phyloP scores from a whole-genome alignment of 2,329 filamentous ascomycete species.

The Bipolaris victoriae region DNA sequence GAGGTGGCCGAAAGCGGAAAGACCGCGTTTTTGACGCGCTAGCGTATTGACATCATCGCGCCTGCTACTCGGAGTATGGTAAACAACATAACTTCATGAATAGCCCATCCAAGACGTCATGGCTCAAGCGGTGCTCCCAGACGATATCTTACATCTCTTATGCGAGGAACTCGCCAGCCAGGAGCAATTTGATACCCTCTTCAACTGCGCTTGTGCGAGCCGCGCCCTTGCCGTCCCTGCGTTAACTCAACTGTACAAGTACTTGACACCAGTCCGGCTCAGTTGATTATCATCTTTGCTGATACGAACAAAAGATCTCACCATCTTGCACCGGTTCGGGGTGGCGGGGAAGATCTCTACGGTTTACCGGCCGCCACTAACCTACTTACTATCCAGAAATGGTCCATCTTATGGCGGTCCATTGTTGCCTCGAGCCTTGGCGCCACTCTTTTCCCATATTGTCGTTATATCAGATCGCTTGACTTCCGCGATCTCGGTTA shows the following conservation, averaged over 20 bases:
- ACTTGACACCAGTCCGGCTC: slow-evolving; percentile 24
- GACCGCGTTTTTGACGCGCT: slow-evolving; percentile 31
- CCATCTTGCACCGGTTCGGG: slow-evolving; percentile 53
- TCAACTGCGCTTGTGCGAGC: slow-evolving; percentile 62
- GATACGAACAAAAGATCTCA: slow-evolving; percentile 44
- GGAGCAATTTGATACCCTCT: slow-evolving; percentile 66
- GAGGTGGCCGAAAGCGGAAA: slow-evolving; percentile 21
- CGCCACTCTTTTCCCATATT: slow-evolving; percentile 71
- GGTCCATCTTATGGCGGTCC: slow-evolving; percentile 70
- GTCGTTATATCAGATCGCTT: slow-evolving; percentile 67
- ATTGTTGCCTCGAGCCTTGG: slow-evolving; percentile 70
- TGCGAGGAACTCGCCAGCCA: slow-evolving; percentile 64
- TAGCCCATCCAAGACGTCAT: slow-evolving; percentile 21
- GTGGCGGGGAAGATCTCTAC: slow-evolving; percentile 51
- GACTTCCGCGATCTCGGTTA: slow-evolving; percentile 67
- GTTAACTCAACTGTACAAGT: slow-evolving; percentile 69
- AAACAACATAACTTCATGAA: slow-evolving; percentile 6
- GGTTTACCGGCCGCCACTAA: slow-evolving; percentile 47
- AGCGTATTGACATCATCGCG: slow-evolving; percentile 22
- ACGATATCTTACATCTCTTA: slow-evolving; percentile 67
- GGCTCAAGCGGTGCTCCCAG: slow-evolving; percentile 52
- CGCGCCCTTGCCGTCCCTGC: slow-evolving; percentile 64
- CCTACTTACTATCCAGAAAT: slow-evolving; percentile 59
- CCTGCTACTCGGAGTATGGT: slow-evolving; percentile 4
- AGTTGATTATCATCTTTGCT: neutral